Percentiles rank a stretch among this genome's conserved stretches.
Conservation (phyloP, 106 monocot species). For the Allium cepa region DNA sequence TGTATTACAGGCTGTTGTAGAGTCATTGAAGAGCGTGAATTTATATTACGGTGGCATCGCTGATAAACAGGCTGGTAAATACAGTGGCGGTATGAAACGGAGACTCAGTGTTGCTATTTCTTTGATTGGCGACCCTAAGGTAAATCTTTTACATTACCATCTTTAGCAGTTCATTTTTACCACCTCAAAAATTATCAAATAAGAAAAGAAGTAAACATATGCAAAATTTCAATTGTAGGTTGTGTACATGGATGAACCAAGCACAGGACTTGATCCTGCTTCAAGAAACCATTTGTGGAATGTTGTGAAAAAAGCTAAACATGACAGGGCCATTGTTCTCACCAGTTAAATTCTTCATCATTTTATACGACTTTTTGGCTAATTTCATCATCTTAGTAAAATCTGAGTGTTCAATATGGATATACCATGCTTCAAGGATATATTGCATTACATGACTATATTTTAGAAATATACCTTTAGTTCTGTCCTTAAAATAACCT, state of each 20-base stretch:
- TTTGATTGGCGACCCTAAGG: conserved; percentile 49
- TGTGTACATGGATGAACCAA: conserved; percentile 89
- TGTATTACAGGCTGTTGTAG: conserved; percentile 39
- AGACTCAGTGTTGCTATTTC: conserved; percentile 67
- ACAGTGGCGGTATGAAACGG: conserved; percentile 73
- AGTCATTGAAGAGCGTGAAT: conserved; percentile 54
- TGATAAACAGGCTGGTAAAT: conserved; percentile 47
- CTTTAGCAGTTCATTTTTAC: too few relatives aligned
- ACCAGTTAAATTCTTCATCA: conserved; percentile 37
- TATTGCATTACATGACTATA: too few relatives aligned
- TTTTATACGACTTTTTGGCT: too few relatives aligned
- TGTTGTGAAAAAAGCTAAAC: conserved; percentile 50
- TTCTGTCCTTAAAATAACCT: neutral
- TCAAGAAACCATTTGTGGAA: conserved; percentile 69
- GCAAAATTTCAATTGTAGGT: conserved; percentile 12
- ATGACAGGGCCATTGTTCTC: conserved; percentile 56
- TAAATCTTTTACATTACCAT: conserved; percentile 1
- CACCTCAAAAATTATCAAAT: too few relatives aligned
- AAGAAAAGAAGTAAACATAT: too few relatives aligned
- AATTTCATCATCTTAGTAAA: too few relatives aligned
- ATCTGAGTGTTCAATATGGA: too few relatives aligned
- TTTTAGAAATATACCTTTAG: too few relatives aligned
- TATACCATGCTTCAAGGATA: too few relatives aligned
- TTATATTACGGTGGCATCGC: conserved; percentile 33
- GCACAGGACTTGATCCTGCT: conserved; percentile 74